Conservation (phyloP, 306 rosid species). For the Quercus dentata region DNA sequence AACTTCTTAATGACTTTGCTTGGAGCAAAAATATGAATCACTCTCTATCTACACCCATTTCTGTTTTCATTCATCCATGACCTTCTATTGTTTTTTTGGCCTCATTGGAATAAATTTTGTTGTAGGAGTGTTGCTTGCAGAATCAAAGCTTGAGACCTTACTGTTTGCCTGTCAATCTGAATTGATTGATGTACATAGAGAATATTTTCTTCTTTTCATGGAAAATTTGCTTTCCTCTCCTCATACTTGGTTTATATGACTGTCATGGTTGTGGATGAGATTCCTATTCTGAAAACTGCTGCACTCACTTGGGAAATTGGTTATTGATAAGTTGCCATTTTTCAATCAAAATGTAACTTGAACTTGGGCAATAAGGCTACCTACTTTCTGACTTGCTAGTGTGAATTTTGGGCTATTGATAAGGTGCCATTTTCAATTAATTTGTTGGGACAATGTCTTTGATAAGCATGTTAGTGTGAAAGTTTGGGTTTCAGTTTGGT, state of each 20-base stretch:
- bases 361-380: no score
- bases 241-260: background rate
- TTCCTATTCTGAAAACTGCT: background rate
- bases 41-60: constrained; percentile 1
- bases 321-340: background rate
- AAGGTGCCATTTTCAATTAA: no score
- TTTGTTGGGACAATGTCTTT: no score
- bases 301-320: background rate
- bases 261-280: background rate
- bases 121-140: background rate
- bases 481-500: no score
- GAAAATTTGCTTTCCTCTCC: no score
- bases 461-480: no score
- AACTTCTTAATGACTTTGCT: constrained; percentile 79
- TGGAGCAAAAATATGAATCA: constrained; percentile 54
- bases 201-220: background rate
- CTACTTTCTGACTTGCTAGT: no score
- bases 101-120: constrained; percentile 10
- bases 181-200: background rate
- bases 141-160: background rate
- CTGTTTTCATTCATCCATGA: constrained; percentile 1
- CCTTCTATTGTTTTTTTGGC: constrained; percentile 11
- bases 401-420: no score
- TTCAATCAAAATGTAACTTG: background rate
- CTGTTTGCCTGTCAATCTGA: background rate